These are phyloP conservation scores for Spinellus fusiger DNA, from an alignment of 192 early-diverging fungal species.

Conservation along the genomic window DNA sequence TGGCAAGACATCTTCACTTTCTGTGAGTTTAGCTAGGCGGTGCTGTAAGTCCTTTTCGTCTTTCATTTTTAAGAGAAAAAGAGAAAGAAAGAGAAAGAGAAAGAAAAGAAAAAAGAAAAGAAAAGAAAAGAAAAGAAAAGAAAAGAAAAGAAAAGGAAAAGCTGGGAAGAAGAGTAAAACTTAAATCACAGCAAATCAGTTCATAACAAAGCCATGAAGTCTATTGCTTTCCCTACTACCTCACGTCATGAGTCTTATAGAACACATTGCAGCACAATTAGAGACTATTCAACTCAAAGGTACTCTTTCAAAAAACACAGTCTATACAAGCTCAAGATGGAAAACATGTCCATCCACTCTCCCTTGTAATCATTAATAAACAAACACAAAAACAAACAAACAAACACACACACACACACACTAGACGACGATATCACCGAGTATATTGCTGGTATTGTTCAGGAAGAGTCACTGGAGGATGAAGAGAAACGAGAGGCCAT, in stretches of 20 bases:
- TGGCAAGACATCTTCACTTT: too few species aligned
- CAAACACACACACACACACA: background rate
- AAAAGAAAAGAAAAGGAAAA: too few species aligned
- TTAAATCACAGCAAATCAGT: background rate
- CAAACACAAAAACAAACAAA: background rate
- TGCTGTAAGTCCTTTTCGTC: too few species aligned
- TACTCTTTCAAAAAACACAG: background rate
- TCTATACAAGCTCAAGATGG: background rate
- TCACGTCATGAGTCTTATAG: constrained; percentile 21
- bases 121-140: too few species aligned
- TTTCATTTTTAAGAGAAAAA: too few species aligned
- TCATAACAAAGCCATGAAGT: background rate
- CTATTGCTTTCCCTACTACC: too few species aligned
- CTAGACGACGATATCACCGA: constrained; percentile 39
- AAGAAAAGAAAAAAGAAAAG: too few species aligned
- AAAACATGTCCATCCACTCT: background rate
- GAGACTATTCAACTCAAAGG: constrained; percentile 23
- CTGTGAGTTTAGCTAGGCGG: too few species aligned
- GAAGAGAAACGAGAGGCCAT: constrained; percentile 65
- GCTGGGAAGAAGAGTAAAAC: too few species aligned
- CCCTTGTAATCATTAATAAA: background rate
- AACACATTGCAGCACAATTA: constrained; percentile 19
- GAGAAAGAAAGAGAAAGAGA: too few species aligned
- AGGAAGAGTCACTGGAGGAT: constrained; percentile 57
- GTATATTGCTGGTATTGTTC: constrained; percentile 60